Base-by-base conservation (phyloP, 1,284 basidiomycete species). In the Earliella scabrosa region DNA sequence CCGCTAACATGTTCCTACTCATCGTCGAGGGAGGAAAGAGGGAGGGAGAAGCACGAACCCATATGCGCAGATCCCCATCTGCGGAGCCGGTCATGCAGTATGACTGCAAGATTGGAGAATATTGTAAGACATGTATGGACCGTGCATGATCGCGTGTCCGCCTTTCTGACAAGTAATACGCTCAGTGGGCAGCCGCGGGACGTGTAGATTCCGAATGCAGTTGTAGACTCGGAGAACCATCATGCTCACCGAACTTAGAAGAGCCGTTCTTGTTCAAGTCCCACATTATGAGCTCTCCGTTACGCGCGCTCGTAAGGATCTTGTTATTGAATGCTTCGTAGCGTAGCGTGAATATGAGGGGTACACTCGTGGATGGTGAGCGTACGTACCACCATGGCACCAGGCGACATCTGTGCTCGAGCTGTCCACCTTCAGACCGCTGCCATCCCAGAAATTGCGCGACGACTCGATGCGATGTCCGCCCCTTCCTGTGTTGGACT, bases 201-300 rank as follows among this genome's bases (percentile, higher is more conserved):
- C n/a, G n/a, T n/a, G n/a, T n/a, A n/a, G n/a, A n/a, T n/a, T n/a
- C n/a, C n/a, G n/a, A n/a, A n/a, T n/a, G n/a, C n/a, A n/a, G n/a
- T n/a, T n/a, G n/a, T n/a, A n/a, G n/a, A n/a, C n/a, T n/a, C n/a
- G n/a, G n/a, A n/a, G n/a, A n/a, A n/a, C n/a, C n/a, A n/a, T n/a
- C 29, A 31, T 48, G 54, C 76, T 54, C 65, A 93, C 92, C 92
- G 60, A 86, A 86, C 72, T 91, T 93, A 41, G 80, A 81, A 1
- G 76, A 68, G 2, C 87, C 85, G 39, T 80, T 74, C 69, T 87
- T 90, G 63, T 87, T 83, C 21, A 93, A 67, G 69, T 95, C 93
- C 86, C 92, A 95, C 75, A 94, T 82, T 50, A 93, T 86, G 39
- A 95, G 81, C 61, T 93, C 92, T 0, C 93, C 93, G 61, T 90